Evolutionary conservation across 352 stramenopile species (phyloP).

Genomic region (Globisporangium canariense): DNA sequence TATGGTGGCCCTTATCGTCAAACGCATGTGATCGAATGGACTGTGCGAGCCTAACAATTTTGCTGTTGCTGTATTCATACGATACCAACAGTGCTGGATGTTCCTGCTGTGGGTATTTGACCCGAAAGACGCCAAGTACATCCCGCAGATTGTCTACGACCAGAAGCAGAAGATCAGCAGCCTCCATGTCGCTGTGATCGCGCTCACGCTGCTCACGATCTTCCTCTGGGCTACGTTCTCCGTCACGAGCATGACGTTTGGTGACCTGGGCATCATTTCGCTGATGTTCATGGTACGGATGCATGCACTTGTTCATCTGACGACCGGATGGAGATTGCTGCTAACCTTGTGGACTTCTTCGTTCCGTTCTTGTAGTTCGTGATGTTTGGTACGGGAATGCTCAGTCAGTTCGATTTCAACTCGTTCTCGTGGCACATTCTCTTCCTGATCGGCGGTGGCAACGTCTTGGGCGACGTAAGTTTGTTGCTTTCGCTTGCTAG

Average conservation of each 20-base stretch:
- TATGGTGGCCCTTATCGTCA: constrained; percentile 21
- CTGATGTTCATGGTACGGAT: constrained; percentile 85
- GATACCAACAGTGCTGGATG: constrained; percentile 67
- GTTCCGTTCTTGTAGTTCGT: constrained; percentile 44
- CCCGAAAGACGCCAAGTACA: constrained; percentile 85
- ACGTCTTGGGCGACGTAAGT: constrained; percentile 88
- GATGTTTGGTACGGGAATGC: constrained; percentile 87
- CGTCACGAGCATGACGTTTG: constrained; percentile 83
- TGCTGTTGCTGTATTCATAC: neutral
- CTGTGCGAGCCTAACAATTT: neutral
- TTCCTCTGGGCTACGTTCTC: constrained; percentile 89
- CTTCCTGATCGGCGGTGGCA: constrained; percentile 90
- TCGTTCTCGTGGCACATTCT: constrained; percentile 93
- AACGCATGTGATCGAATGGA: neutral
- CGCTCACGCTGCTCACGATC: constrained; percentile 89
- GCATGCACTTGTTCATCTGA: neutral
- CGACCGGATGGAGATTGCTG: neutral
- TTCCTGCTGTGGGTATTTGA: constrained; percentile 87
- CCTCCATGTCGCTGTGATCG: constrained; percentile 86
- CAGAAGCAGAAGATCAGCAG: constrained; percentile 89
- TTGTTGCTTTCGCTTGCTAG: neutral
- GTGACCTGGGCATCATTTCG: constrained; percentile 89
- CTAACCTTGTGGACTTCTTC: neutral
- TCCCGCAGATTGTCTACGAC: constrained; percentile 91
- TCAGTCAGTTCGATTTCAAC: constrained; percentile 93